Base-by-base conservation (phyloP, 2,329 filamentous ascomycete genomes). In the Diaporthe sp. region DNA sequence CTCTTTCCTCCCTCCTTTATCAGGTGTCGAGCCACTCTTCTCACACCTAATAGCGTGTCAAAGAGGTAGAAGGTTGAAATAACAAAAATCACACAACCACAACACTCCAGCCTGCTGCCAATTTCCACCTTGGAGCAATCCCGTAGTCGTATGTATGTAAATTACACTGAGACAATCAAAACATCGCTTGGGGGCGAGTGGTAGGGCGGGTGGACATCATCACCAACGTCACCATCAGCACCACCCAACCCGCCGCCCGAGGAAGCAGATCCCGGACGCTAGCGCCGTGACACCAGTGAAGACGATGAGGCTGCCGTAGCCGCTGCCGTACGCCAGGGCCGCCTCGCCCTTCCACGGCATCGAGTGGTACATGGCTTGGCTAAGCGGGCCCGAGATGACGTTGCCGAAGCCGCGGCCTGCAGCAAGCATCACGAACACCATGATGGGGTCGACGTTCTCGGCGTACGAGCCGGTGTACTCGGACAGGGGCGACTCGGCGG, bases 381-480 rank as follows among this genome's bases (percentile, higher is more conserved):
- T 92, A 76, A 92, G 70, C 7, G 90, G 90, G 0, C 90, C 90
- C 8, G 85, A 89, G 2, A 85, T 85, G 58, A 92, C 86, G 77
- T 92, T 92, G 0, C 92, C 91, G 2, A 93, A 83, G 0, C 91
- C 92, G 58, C 92, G 85, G 0, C 90, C 91, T 8, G 89, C 88
- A 28, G 89, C 88, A 61, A 92, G 81, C 75, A 91, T 84, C 0
- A 89, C 90, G 78, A 92, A 89, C 0, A 93, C 85, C 86, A 92
- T 90, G 71, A 85, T 85, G 3, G 87, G 86, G 65, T 90, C 88
- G 37, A 83, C 81, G 44, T 76, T 76, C 42, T 72, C 75, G 9
- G 42, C 22, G 73, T 76, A 72, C n/a, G 72, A 49, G 44, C 67
- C 72, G 25, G 71, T 65, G 28, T 57, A 73, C 25, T 65, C 71